Percentiles rank a stretch among this genome's conserved stretches.
Conservation (phyloP, 768 basidiomycete genomes). For the Paxillus rubicundulus region DNA sequence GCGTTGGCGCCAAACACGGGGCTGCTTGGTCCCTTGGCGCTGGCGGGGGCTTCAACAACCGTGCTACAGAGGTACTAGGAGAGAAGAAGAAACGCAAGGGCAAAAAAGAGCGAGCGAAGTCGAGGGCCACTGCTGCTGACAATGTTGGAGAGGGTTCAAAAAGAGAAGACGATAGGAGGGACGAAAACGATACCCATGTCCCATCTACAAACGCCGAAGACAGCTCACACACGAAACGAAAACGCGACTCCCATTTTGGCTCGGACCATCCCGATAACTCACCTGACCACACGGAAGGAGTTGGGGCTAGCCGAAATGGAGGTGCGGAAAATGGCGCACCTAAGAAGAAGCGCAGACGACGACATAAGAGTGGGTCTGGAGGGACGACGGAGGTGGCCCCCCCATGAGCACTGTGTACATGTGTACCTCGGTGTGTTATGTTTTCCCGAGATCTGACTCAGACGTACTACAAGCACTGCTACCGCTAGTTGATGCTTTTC, state of each 20-base stretch:
- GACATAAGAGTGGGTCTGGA: slow-evolving; percentile 36
- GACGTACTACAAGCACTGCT: too few relatives aligned
- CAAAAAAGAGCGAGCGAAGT: slow-evolving; percentile 63
- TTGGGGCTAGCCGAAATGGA: not conserved
- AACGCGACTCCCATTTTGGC: slow-evolving; percentile 12
- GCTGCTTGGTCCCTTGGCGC: slow-evolving; percentile 19
- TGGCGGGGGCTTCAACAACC: slow-evolving; percentile 4
- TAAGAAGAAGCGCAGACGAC: slow-evolving; percentile 41
- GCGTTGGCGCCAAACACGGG: slow-evolving; percentile 27
- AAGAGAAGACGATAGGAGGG: not conserved
- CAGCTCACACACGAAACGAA: slow-evolving; percentile 15
- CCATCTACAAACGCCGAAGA: not conserved
- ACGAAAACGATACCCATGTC: not conserved
- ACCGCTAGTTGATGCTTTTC: too few relatives aligned
- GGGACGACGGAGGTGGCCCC: not conserved
- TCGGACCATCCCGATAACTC: slow-evolving; percentile 6
- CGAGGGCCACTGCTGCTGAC: slow-evolving; percentile 35
- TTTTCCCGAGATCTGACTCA: too few relatives aligned
- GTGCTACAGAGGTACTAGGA: slow-evolving; percentile 10
- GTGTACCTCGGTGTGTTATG: too few relatives aligned
- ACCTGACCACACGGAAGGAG: slow-evolving; percentile 12
- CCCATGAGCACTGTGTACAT: not conserved
- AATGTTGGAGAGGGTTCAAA: slow-evolving; percentile 3
- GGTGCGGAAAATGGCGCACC: slow-evolving; percentile 9
- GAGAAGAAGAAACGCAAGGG: slow-evolving; percentile 62